These are phyloP conservation scores for Forsythia suspensa DNA, from an alignment of 257 asterid genomes.

Conservation along the genomic window DNA sequence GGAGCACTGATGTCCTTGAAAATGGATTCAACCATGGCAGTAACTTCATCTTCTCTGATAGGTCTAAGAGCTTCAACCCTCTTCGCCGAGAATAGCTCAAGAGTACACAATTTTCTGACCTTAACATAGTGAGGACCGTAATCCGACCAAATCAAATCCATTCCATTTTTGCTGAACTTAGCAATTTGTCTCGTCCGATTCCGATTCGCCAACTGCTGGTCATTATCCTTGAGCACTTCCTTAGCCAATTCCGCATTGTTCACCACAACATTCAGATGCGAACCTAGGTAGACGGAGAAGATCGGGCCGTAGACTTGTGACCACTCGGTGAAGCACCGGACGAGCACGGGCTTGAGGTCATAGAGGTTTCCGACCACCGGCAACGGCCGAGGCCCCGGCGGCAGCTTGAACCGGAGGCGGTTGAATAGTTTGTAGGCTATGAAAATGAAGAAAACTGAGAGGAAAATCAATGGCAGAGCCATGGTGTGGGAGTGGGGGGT, in stretches of 20 bases:
- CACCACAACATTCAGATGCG: slow-evolving; percentile 38
- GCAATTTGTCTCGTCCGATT: slow-evolving; percentile 27
- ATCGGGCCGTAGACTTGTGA: slow-evolving; percentile 34
- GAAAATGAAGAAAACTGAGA: slow-evolving; percentile 31
- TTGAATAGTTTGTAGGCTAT: slow-evolving; percentile 42
- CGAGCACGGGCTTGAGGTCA: slow-evolving; percentile 25
- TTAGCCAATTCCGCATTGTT: slow-evolving; percentile 28
- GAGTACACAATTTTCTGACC: slow-evolving; percentile 76
- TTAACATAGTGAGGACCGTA: slow-evolving; percentile 89
- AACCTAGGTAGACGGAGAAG: slow-evolving; percentile 34
- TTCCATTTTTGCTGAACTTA: slow-evolving; percentile 67
- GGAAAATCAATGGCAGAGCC: slow-evolving; percentile 32
- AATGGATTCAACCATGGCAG: slow-evolving; percentile 69
- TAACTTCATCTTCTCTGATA: slow-evolving; percentile 81
- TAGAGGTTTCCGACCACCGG: slow-evolving; percentile 39
- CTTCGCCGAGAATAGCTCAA: slow-evolving; percentile 72
- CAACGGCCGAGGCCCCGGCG: slow-evolving; percentile 37
- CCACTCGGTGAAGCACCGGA: slow-evolving; percentile 34
- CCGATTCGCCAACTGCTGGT: slow-evolving; percentile 38
- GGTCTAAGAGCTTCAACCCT: slow-evolving; percentile 78
- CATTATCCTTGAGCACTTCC: slow-evolving; percentile 40
- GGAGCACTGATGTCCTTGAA: slow-evolving; percentile 54
- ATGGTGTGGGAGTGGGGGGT: slow-evolving; percentile 14
- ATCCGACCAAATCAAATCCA: slow-evolving; percentile 88
- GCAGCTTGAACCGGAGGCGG: slow-evolving; percentile 40